Evolutionary conservation across 768 basidiomycete species (phyloP).

Genomic region (Pleurotus cornucopiae): DNA sequence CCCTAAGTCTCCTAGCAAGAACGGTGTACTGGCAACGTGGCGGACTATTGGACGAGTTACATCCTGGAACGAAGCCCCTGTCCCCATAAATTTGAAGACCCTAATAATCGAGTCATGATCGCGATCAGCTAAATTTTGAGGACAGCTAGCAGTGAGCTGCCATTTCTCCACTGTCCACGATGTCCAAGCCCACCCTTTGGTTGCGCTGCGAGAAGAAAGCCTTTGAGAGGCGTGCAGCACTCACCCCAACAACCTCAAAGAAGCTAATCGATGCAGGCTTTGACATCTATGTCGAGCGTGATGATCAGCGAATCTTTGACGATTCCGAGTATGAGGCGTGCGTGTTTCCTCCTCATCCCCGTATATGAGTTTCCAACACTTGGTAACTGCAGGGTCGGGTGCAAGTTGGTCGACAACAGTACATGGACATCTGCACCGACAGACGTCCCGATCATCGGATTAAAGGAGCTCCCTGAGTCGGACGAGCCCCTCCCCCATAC

Average conservation of each 20-base stretch:
- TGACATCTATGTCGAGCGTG: slow-evolving; percentile 86
- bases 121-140: slow-evolving; percentile 9
- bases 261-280: slow-evolving; percentile 87
- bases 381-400: slow-evolving; percentile 66
- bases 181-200: slow-evolving; percentile 70
- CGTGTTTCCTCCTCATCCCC: slow-evolving; percentile 25
- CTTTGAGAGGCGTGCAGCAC: slow-evolving; percentile 88
- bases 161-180: slow-evolving; percentile 19
- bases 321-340: slow-evolving; percentile 92
- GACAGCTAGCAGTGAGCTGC: slow-evolving; percentile 11
- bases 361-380: slow-evolving; percentile 6
- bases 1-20: neutral
- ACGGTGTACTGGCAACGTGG: neutral
- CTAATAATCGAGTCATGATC: slow-evolving; percentile 5
- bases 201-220: slow-evolving; percentile 96
- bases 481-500: slow-evolving; percentile 83
- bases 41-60: neutral
- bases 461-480: slow-evolving; percentile 92
- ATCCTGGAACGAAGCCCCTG: neutral
- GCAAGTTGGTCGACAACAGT: slow-evolving; percentile 81
- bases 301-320: slow-evolving; percentile 90
- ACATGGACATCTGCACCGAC: slow-evolving; percentile 82
- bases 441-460: slow-evolving; percentile 79
- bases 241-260: slow-evolving; percentile 90
- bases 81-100: neutral